These are phyloP conservation scores for Trypanosoma scelopori DNA, from an alignment of 208 protist species.

Conservation along the genomic window DNA sequence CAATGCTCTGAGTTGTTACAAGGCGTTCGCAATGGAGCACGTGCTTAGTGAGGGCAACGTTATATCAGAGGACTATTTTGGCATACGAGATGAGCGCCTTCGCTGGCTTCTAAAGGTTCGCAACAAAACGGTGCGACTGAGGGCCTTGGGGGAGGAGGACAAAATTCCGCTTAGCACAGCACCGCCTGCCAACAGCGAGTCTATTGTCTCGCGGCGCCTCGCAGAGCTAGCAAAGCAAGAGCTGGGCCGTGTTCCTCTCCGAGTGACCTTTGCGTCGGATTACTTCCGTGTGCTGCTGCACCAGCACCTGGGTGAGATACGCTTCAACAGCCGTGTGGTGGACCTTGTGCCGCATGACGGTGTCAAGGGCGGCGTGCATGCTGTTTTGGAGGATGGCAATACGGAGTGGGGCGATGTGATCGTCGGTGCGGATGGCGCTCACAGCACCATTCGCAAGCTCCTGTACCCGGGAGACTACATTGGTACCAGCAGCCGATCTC, in stretches of 20 bases:
- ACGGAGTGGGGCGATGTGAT: slow-evolving; percentile 90
- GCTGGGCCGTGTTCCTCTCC: slow-evolving; percentile 79
- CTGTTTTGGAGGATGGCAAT: slow-evolving; percentile 62
- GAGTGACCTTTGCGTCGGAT: slow-evolving; percentile 53
- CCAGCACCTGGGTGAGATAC: slow-evolving; percentile 65
- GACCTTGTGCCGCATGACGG: slow-evolving; percentile 83
- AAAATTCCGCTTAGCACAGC: slow-evolving; percentile 77
- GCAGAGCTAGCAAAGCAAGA: slow-evolving; percentile 57
- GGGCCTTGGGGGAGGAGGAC: slow-evolving; percentile 59
- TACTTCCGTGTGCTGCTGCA: slow-evolving; percentile 64
- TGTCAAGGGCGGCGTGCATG: slow-evolving; percentile 82
- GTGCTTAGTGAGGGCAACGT: slow-evolving; percentile 43
- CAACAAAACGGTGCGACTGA: slow-evolving; percentile 61
- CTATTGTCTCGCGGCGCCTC: slow-evolving; percentile 75
- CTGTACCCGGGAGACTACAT: slow-evolving; percentile 79
- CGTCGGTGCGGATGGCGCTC: slow-evolving; percentile 85
- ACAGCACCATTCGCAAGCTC: slow-evolving; percentile 77
- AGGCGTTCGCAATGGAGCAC: slow-evolving; percentile 80
- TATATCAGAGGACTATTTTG: slow-evolving; percentile 63
- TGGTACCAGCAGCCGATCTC: slow-evolving; percentile 56
- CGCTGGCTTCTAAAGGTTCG: slow-evolving; percentile 61
- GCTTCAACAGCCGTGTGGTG: slow-evolving; percentile 67
- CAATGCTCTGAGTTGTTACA: slow-evolving; percentile 88
- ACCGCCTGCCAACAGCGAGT: slow-evolving; percentile 76
- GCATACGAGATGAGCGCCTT: slow-evolving; percentile 52